Evolutionary conservation across 2,329 filamentous ascomycete genomes (phyloP), one percentile per base, ranked within the genome.

Genomic region (Colletotrichum tabaci): DNA sequence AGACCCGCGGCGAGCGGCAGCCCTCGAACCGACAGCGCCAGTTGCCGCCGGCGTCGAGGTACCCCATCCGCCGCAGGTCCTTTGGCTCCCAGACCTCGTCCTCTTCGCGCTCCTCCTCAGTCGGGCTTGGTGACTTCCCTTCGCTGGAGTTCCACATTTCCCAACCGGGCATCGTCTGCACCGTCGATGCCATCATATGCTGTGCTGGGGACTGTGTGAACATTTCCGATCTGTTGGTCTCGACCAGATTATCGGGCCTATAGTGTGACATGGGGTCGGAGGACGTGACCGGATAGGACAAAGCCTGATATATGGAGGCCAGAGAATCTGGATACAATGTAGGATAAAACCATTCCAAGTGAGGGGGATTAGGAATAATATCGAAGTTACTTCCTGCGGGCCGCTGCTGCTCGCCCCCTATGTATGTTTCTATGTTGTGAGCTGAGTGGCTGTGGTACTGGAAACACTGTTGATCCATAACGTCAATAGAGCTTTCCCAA

Each of bases 11-110:
- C 0, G 66, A 68, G 4, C 66, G 44, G 16, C 66, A 68, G 1
- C 66, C 66, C 2, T 50, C 30, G 38, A 57, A 65, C 15, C 26
- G 40, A 35, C 66, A 71, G 16, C 67, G 67, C 63, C 64, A 66
- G 26, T 56, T 71, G 30, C 67, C 67, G 18, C 18, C 49, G 49
- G 49, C 13, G 40, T 71, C 67, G 30, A 71, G 67, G n/a, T 71
- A 67, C 10, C 66, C 66, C 61, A 68, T 68, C 4, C 52, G 66
- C 1, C 61, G 66, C 1, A 68, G 61, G 21, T 68, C 66, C 26
- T 57, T 52, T 3, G 61, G 61, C 50, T 68, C 66, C 61, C 66
- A 68, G 4, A 15, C 38, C 26, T 68, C 66, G 16, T 65, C 66
- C 23, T 65, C 66, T 1, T 35, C 30, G 30, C 30, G 5, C 8